Conservation (phyloP, 2,329 filamentous ascomycete species). For the Talaromyces islandicus region DNA sequence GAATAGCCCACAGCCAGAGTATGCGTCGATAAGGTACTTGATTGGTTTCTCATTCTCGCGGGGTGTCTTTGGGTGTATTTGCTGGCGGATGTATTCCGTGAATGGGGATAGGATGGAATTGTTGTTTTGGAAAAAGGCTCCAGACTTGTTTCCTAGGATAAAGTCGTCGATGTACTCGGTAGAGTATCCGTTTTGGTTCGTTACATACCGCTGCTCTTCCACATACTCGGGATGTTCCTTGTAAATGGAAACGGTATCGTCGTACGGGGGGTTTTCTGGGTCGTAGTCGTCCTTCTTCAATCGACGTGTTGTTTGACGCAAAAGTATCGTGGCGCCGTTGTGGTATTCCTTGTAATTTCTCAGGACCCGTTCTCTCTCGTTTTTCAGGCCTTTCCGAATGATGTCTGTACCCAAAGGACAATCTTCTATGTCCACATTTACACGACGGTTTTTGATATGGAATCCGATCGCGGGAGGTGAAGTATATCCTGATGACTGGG, state of each 20-base stretch:
- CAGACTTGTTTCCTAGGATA: slow-evolving; percentile 84
- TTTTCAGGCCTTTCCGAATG: slow-evolving; percentile 70
- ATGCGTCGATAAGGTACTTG: slow-evolving; percentile 91
- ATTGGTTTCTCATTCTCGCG: slow-evolving; percentile 43
- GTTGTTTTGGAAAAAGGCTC: slow-evolving; percentile 99
- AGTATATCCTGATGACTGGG: slow-evolving; percentile 15
- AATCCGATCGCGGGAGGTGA: slow-evolving; percentile 78
- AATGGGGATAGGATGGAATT: slow-evolving; percentile 90
- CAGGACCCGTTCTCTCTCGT: slow-evolving; percentile 70
- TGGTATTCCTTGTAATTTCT: slow-evolving; percentile 66
- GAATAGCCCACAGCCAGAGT: slow-evolving; percentile 95
- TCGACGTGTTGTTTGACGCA: slow-evolving; percentile 77
- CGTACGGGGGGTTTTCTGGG: slow-evolving; percentile 19
- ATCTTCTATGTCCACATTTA: slow-evolving; percentile 90
- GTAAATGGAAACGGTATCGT: slow-evolving; percentile 42
- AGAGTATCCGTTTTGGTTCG: slow-evolving; percentile 72
- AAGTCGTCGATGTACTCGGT: slow-evolving; percentile 85
- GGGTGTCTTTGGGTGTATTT: slow-evolving; percentile 56
- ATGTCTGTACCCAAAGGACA: slow-evolving; percentile 91
- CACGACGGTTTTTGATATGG: slow-evolving; percentile 73
- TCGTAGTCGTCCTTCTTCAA: slow-evolving; percentile 19
- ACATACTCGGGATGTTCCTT: slow-evolving; percentile 56
- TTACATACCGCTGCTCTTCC: slow-evolving; percentile 84
- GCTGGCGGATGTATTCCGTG: slow-evolving; percentile 77
- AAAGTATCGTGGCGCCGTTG: slow-evolving; percentile 77